Evolutionary conservation across 352 stramenopile genomes (phyloP).

Genomic region (Ophiocytium majus): DNA sequence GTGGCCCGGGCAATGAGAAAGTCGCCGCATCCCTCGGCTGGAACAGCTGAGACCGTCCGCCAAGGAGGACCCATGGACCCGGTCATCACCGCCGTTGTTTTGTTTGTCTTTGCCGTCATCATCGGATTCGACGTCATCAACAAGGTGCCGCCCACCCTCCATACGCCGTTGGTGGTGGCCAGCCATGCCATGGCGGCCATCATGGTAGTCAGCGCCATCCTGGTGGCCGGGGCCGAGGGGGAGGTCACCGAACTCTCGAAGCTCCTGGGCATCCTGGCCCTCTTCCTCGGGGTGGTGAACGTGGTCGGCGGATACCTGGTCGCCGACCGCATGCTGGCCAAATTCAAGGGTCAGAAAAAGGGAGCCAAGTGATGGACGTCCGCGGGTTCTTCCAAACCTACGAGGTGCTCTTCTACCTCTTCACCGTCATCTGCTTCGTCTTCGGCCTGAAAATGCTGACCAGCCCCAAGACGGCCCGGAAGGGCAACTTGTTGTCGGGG

Average conservation of each 20-base stretch:
- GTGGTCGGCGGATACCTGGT: not conserved
- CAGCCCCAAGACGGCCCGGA: slow-evolving; percentile 67
- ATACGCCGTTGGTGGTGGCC: not conserved
- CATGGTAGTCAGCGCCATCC: not conserved
- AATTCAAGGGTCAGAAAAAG: not conserved
- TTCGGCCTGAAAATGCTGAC: slow-evolving; percentile 72
- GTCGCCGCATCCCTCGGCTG: too few relatives aligned
- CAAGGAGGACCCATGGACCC: too few relatives aligned
- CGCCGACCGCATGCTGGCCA: not conserved
- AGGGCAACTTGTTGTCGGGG: slow-evolving; percentile 70
- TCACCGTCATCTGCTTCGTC: slow-evolving; percentile 66
- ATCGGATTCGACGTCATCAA: slow-evolving; percentile 57
- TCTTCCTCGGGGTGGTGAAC: too few relatives aligned
- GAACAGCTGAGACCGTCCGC: too few relatives aligned
- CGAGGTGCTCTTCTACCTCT: slow-evolving; percentile 27
- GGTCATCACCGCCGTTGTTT: too few relatives aligned
- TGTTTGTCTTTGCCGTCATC: slow-evolving; percentile 72
- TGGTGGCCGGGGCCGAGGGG: not conserved
- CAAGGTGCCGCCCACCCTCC: slow-evolving; percentile 55
- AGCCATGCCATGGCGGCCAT: not conserved
- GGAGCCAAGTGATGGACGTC: not conserved
- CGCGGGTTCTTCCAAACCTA: too few relatives aligned
- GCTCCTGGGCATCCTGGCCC: too few relatives aligned
- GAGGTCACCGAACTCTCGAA: too few relatives aligned
- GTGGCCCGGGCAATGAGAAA: too few relatives aligned